These are phyloP conservation scores for Penicillium freii DNA, from an alignment of 2,329 filamentous ascomycete species.

Conservation along the genomic window DNA sequence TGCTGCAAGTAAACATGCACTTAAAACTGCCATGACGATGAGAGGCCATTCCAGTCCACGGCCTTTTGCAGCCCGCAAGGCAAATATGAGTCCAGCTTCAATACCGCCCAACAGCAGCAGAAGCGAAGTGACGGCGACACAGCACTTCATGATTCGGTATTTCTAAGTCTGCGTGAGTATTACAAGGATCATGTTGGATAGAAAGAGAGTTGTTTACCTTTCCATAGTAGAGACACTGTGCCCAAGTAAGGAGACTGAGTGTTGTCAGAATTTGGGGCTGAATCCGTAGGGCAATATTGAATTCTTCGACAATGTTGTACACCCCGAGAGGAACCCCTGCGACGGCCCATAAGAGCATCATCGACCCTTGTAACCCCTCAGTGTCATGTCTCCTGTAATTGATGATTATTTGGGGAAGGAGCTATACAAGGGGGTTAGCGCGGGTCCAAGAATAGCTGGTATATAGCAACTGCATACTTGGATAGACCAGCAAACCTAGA, in stretches of 20 bases:
- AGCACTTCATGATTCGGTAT: slow-evolving; percentile 53
- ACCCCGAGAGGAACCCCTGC: slow-evolving; percentile 66
- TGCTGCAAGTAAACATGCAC: slow-evolving; percentile 61
- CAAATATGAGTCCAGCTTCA: slow-evolving; percentile 60
- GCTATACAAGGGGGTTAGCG: slow-evolving; percentile 39
- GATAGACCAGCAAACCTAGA: slow-evolving; percentile 62
- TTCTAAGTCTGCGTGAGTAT: slow-evolving; percentile 37
- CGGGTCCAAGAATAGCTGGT: not conserved
- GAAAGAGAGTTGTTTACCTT: slow-evolving; percentile 19
- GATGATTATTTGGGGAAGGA: slow-evolving; percentile 67
- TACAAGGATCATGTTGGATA: not conserved
- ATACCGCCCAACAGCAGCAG: slow-evolving; percentile 58
- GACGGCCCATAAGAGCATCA: slow-evolving; percentile 69
- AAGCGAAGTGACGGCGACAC: slow-evolving; percentile 52
- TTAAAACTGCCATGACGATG: slow-evolving; percentile 65
- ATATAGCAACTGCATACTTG: slow-evolving; percentile 47
- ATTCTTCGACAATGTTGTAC: slow-evolving; percentile 56
- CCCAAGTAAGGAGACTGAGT: slow-evolving; percentile 55
- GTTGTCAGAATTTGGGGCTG: slow-evolving; percentile 57
- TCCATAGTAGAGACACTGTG: slow-evolving; percentile 57
- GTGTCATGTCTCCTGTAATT: slow-evolving; percentile 67
- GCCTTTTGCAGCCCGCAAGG: slow-evolving; percentile 48
- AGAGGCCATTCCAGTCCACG: slow-evolving; percentile 58
- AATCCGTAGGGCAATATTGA: slow-evolving; percentile 55
- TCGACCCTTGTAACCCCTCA: slow-evolving; percentile 62